These are phyloP conservation scores for Cladosporium austrohemisphaericum DNA, from an alignment of 2,329 filamentous ascomycete species.

Conservation along the genomic window DNA sequence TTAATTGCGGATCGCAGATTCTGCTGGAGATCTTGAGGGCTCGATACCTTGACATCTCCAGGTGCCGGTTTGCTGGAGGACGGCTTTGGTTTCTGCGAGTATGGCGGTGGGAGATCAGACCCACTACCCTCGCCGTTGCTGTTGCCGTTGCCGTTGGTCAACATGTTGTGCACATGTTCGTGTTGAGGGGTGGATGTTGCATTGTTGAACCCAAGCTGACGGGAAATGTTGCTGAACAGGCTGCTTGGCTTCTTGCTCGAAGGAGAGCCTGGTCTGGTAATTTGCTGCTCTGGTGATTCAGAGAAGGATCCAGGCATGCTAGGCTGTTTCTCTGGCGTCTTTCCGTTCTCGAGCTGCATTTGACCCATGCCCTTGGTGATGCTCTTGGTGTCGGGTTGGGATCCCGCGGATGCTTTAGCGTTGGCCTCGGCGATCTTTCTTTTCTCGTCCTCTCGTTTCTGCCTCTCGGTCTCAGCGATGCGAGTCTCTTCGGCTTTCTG, in stretches of 20 bases:
- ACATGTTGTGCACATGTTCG: slow-evolving; percentile 28
- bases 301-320: slow-evolving; percentile 71
- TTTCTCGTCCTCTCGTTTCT: slow-evolving; percentile 59
- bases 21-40: slow-evolving; percentile 54
- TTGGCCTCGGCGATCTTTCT: slow-evolving; percentile 42
- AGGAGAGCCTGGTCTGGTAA: background rate
- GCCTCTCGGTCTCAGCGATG: slow-evolving; percentile 77
- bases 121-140: background rate
- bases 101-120: slow-evolving; percentile 32
- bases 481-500: slow-evolving; percentile 83
- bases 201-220: slow-evolving; percentile 63
- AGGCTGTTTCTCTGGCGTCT: slow-evolving; percentile 25
- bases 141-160: slow-evolving; percentile 24
- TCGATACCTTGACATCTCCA: slow-evolving; percentile 29
- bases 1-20: slow-evolving; percentile 75
- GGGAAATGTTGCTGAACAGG: slow-evolving; percentile 66
- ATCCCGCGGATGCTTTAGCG: background rate
- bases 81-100: slow-evolving; percentile 26
- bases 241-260: slow-evolving; percentile 46
- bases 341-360: slow-evolving; percentile 6
- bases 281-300: slow-evolving; percentile 51
- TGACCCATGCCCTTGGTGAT: slow-evolving; percentile 8
- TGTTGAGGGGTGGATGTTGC: slow-evolving; percentile 2
- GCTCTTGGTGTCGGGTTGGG: slow-evolving; percentile 1
- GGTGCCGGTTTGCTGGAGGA: slow-evolving; percentile 19